Evolutionary conservation across 1,284 basidiomycete genomes (phyloP).

Genomic region (Prillingera fragicola): DNA sequence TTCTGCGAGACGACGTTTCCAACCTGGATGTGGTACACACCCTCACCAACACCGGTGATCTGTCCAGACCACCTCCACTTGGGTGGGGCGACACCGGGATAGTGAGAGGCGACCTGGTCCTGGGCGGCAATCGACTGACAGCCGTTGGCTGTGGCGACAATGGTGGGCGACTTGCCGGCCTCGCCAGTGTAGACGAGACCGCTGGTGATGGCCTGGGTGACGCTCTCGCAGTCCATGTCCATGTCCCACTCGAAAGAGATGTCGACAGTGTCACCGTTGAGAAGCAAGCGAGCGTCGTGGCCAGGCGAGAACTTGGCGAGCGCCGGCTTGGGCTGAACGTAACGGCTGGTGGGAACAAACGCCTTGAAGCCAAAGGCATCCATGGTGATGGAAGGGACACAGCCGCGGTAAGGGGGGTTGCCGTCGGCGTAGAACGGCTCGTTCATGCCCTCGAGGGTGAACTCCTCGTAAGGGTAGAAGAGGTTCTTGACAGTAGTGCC

Average conservation of each 20-base stretch:
- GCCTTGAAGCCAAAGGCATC: slow-evolving; percentile 73
- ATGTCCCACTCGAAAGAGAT: slow-evolving; percentile 72
- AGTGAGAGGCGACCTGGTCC: slow-evolving; percentile 52
- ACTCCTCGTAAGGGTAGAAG: slow-evolving; percentile 74
- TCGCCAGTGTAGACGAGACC: slow-evolving; percentile 61
- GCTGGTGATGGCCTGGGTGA: slow-evolving; percentile 57
- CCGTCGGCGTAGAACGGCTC: slow-evolving; percentile 61
- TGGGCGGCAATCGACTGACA: slow-evolving; percentile 25
- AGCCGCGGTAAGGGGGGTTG: slow-evolving; percentile 64
- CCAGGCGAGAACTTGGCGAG: slow-evolving; percentile 74
- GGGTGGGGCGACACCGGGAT: slow-evolving; percentile 56
- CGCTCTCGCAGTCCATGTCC: slow-evolving; percentile 64
- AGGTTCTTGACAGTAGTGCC: slow-evolving; percentile 64
- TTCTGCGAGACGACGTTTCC: slow-evolving; percentile 53
- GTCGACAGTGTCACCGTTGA: slow-evolving; percentile 57
- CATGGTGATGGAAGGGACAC: slow-evolving; percentile 61
- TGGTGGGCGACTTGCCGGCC: slow-evolving; percentile 53
- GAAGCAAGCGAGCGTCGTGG: slow-evolving; percentile 67
- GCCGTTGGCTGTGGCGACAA: slow-evolving; percentile 47
- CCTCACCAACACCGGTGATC: slow-evolving; percentile 53
- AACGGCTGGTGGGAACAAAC: slow-evolving; percentile 62
- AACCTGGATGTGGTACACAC: slow-evolving; percentile 16
- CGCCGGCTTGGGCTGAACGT: slow-evolving; percentile 64
- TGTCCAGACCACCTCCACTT: slow-evolving; percentile 68
- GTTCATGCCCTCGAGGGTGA: slow-evolving; percentile 60